phyloP scores from a whole-genome alignment of 2,329 filamentous ascomycete species.

The Penicillium sp. region DNA sequence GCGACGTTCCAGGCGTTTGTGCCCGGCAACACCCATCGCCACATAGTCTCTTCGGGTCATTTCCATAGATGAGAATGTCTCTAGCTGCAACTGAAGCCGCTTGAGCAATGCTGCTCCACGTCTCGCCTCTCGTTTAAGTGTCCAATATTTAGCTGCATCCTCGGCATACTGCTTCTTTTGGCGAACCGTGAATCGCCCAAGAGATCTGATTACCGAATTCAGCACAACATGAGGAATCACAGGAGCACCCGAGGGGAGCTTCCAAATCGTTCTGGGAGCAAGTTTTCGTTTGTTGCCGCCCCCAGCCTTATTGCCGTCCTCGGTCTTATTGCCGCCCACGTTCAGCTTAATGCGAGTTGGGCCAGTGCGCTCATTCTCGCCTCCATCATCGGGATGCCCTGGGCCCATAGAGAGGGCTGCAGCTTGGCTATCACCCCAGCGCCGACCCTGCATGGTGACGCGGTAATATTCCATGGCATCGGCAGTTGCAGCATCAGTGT shows the following conservation, averaged over 20 bases:
- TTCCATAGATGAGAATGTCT: slow-evolving; percentile 96
- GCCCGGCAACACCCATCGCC: slow-evolving; percentile 84
- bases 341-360: slow-evolving; percentile 53
- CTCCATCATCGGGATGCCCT: slow-evolving; percentile 53
- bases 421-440: slow-evolving; percentile 88
- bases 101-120: slow-evolving; percentile 89
- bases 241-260: slow-evolving; percentile 87
- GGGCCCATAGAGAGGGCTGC: slow-evolving; percentile 78
- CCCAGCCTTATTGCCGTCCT: too few species aligned
- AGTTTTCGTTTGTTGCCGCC: slow-evolving; percentile 58
- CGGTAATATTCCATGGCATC: slow-evolving; percentile 88
- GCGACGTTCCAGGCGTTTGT: slow-evolving; percentile 70
- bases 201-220: slow-evolving; percentile 75
- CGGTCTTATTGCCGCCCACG: slow-evolving; percentile 56
- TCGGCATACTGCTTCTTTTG: slow-evolving; percentile 90
- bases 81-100: slow-evolving; percentile 87
- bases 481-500: slow-evolving; percentile 72
- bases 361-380: slow-evolving; percentile 36
- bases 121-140: slow-evolving; percentile 87
- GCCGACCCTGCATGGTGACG: slow-evolving; percentile 77
- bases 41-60: slow-evolving; percentile 91
- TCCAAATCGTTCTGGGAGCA: slow-evolving; percentile 71
- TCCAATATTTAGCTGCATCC: slow-evolving; percentile 97
- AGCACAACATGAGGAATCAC: slow-evolving; percentile 88
- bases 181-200: slow-evolving; percentile 76